These are phyloP conservation scores for Aspergillus texensis DNA, from an alignment of 2,329 filamentous ascomycete genomes.

Conservation along the genomic window DNA sequence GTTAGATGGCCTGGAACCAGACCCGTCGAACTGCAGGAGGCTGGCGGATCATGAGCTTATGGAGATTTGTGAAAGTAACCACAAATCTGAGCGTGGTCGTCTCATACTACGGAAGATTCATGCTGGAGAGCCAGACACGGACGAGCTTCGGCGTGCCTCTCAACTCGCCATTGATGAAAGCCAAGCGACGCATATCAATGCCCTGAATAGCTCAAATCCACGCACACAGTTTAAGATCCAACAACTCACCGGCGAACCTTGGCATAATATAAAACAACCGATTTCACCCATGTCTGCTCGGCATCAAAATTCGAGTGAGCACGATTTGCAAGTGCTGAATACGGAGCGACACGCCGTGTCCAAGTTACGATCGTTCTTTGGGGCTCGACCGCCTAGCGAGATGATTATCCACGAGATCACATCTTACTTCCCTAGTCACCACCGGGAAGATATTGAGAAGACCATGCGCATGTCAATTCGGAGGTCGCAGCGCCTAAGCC, in stretches of 20 bases:
- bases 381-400: slow-evolving; percentile 90
- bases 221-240: slow-evolving; percentile 85
- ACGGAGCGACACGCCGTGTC: slow-evolving; percentile 39
- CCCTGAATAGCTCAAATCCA: slow-evolving; percentile 64
- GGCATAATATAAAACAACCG: slow-evolving; percentile 82
- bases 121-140: slow-evolving; percentile 81
- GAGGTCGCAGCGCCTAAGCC: slow-evolving; percentile 86
- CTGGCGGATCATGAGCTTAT: slow-evolving; percentile 86
- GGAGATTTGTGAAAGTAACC: slow-evolving; percentile 85
- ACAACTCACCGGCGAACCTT: slow-evolving; percentile 83
- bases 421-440: slow-evolving; percentile 95
- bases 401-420: slow-evolving; percentile 95
- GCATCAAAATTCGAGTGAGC: slow-evolving; percentile 32
- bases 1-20: slow-evolving; percentile 79
- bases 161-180: slow-evolving; percentile 88
- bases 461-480: slow-evolving; percentile 92
- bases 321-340: slow-evolving; percentile 30
- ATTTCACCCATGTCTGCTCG: slow-evolving; percentile 68
- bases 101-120: slow-evolving; percentile 93
- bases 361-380: slow-evolving; percentile 70
- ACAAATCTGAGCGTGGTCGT: slow-evolving; percentile 82
- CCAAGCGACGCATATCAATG: slow-evolving; percentile 69
- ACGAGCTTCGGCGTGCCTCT: slow-evolving; percentile 84
- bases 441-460: slow-evolving; percentile 90
- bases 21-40: slow-evolving; percentile 77